These are phyloP conservation scores for Sistotremastrum niveocremeum DNA, from an alignment of 768 basidiomycete genomes.

Conservation along the genomic window DNA sequence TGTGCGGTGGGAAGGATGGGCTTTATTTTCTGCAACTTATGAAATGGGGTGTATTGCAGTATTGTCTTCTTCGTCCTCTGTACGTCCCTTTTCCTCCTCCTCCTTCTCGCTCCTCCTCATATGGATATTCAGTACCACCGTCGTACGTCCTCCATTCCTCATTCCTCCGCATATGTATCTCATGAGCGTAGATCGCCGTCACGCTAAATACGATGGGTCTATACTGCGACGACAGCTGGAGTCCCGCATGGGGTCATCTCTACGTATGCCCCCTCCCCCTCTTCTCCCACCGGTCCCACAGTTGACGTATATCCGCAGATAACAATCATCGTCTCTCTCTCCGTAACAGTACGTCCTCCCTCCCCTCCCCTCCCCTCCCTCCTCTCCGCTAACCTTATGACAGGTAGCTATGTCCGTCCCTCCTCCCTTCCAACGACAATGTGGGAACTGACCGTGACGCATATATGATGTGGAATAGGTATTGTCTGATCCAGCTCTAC, in stretches of 20 bases:
- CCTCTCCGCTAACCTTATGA: too few species aligned
- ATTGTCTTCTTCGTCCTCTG: conserved; percentile 51
- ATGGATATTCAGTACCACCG: conserved; percentile 29
- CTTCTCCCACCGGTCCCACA: too few species aligned
- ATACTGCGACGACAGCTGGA: conserved; percentile 67
- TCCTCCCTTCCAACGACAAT: too few species aligned
- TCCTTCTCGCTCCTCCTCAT: not conserved
- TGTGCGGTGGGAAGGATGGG: conserved; percentile 31
- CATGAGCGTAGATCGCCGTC: conserved; percentile 24
- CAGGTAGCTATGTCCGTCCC: not conserved
- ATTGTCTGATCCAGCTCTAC: conserved; percentile 62
- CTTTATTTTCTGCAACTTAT: conserved; percentile 57
- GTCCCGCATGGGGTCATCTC: conserved; percentile 51
- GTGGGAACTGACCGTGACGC: too few species aligned
- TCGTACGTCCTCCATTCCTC: conserved; percentile 15
- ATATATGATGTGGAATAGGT: conserved; percentile 49
- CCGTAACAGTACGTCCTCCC: conserved; percentile 35
- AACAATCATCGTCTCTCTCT: conserved; percentile 45
- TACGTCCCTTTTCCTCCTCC: conserved; percentile 15
- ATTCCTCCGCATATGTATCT: too few species aligned
- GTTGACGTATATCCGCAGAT: conserved; percentile 29
- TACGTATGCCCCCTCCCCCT: too few species aligned
- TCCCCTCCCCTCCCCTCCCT: not conserved
- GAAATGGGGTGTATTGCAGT: conserved; percentile 70
- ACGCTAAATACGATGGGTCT: conserved; percentile 47